Evolutionary conservation across 306 rosid genomes (phyloP), one percentile per base, ranked within the genome.

Genomic region (Corylus americana): DNA sequence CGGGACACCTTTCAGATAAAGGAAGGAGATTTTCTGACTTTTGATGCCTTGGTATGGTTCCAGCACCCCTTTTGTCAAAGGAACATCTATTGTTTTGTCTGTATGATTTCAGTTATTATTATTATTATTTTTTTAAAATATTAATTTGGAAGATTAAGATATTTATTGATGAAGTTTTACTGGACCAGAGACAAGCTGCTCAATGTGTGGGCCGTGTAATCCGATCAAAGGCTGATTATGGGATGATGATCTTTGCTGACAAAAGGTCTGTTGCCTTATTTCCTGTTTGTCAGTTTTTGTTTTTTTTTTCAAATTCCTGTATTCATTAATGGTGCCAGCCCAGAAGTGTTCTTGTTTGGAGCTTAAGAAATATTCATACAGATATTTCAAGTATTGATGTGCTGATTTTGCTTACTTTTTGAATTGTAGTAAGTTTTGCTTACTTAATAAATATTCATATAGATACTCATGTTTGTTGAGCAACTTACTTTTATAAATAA

Each of bases 181-280:
- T 59, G 85, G 82, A 74, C 20, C 92, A 91, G 99, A 93, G 99
- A 84, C 99, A 93, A 86, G 98, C 99, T 76, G 99, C 98, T 61
- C 99, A 93, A 82, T 95, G 99, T 69, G 99, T 95, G 63, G 97
- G 99, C 14, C 92, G 98, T 75, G 99, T 91, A 55, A 95, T 95
- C 79, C 90, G 98, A 35, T 95, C 99, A 20, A 95, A 95, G 87
- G 98, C 99, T 18, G 98, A 95, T 86, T 95, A 92, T 63, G 98
- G 98, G 47, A 95, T 95, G 98, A 95, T 93, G 98, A 91, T 95
- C 82, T 95, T 95, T 81, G 98, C 98, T 3, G 98, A 91, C 89
- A 95, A 95, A 82, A 89, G 98, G 99, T 93, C 79, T 14, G 81
- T 71, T 42, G 44, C 49, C 49, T 37, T 78, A 0, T 31, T 44